Evolutionary conservation across 1,284 basidiomycete species (phyloP), one percentile per base, ranked within the genome.

Genomic region (Pseudozyma tsukubaensis): DNA sequence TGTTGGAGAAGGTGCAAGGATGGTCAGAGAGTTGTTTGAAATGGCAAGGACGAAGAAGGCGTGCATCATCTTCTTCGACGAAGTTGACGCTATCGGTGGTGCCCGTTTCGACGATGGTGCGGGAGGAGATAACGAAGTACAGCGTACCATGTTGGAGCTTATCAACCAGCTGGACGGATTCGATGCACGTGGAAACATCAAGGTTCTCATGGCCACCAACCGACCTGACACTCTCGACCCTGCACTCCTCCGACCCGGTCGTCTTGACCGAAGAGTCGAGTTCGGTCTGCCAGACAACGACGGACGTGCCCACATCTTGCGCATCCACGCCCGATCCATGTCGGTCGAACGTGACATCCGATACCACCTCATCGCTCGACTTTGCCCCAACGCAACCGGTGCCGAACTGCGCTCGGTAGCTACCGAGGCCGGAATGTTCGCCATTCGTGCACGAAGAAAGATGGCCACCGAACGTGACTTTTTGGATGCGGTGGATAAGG

Each of bases 51-150:
- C 92, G 77, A 99, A 99, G 88, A 99, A 98, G 86, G 97, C 97
- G 1, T 99, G 97, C 84, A 99, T 99, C 83, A 98, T 99, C 85
- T 99, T 99, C 88, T 99, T 99, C 80, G 97, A 99, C 81, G 97
- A 99, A 87, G 91, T 97, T 34, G 94, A 97, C 79, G 95, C 96
- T 39, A 94, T 99, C 78, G 97, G 97, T 85, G 97, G 96, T 67
- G 96, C 97, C n/a, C 90, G 97, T 63, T 98, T 97, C 84, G 97
- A 99, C 84, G 97, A 99, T 84, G 97, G 97, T 59, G 96, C 95
- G 35, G 97, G 97, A 57, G 97, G 97, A 49, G 97, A 99, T 82
- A 99, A 99, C 82, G 97, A 99, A 84, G 97, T 99, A 40, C 97
- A 99, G 86, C 88, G 97, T 84, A 99, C 96, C n/a, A 99, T 99